Conservation (phyloP, 202 grass and related monocot species). For the Alloteropsis angusta region DNA sequence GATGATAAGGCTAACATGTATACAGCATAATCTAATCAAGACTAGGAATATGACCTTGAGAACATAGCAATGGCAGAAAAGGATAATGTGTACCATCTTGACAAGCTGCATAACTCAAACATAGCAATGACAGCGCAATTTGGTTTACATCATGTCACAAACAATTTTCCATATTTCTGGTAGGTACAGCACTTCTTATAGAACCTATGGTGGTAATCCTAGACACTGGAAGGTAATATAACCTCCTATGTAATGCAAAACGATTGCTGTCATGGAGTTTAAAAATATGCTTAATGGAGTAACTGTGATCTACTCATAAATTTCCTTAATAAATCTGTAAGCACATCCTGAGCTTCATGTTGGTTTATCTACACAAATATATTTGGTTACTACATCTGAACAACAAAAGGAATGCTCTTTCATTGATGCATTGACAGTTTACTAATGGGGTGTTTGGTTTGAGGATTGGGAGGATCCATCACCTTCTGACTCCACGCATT, state of each 20-base stretch:
- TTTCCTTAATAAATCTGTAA: constrained; percentile 6
- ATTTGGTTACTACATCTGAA: not conserved
- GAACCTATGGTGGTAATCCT: not conserved
- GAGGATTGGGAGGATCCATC: no score
- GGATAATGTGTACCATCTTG: not conserved
- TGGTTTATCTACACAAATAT: not conserved
- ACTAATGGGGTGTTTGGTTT: not conserved
- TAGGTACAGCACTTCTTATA: not conserved
- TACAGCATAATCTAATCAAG: not conserved
- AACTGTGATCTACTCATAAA: not conserved
- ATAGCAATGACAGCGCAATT: not conserved
- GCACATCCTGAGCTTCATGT: not conserved
- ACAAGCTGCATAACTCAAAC: not conserved
- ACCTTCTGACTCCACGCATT: no score
- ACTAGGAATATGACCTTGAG: not conserved
- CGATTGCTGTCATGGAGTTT: not conserved
- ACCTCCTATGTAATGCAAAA: not conserved
- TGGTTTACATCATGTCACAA: not conserved
- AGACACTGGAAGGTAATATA: not conserved
- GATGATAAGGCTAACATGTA: not conserved
- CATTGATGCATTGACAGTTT: not conserved
- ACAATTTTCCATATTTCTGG: not conserved
- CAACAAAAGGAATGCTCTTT: not conserved
- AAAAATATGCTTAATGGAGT: not conserved
- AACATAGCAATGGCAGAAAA: not conserved